Evolutionary conservation across 2,329 filamentous ascomycete genomes (phyloP).

Genomic region (Neoscytalidium dimidiatum): DNA sequence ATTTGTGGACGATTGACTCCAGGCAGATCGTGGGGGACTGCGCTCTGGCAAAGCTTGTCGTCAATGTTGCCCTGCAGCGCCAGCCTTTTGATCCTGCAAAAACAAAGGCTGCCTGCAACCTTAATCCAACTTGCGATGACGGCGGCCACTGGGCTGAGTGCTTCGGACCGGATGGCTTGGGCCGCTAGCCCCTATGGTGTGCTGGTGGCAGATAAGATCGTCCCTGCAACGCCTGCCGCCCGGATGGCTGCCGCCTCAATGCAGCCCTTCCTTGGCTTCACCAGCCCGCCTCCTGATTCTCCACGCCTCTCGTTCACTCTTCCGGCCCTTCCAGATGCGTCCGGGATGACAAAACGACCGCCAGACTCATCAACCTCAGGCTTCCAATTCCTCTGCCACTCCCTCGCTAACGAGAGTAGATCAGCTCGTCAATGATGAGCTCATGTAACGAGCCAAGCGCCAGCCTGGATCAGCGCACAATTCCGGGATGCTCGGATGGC

Average conservation of each 20-base stretch:
- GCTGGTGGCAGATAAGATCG: constrained; percentile 4
- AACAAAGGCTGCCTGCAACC: background rate
- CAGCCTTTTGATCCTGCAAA: background rate
- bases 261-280: background rate
- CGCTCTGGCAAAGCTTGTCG: background rate
- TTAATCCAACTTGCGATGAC: background rate
- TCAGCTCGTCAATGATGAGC: background rate
- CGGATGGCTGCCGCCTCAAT: background rate
- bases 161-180: constrained; percentile 9
- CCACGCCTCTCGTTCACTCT: background rate
- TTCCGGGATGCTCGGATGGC: constrained; percentile 1
- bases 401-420: background rate
- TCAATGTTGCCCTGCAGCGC: background rate
- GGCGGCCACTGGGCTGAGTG: background rate
- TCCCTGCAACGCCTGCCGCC: background rate
- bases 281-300: background rate
- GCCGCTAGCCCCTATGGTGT: background rate
- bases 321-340: background rate
- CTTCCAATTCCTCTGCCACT: background rate
- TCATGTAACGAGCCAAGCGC: background rate
- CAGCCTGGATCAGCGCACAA: background rate
- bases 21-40: background rate
- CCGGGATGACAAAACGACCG: background rate
- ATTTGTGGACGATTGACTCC: background rate
- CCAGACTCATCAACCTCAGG: background rate